These are phyloP conservation scores for Phaeophleospora eucalypticola DNA, from an alignment of 2,329 filamentous ascomycete genomes.

Conservation along the genomic window DNA sequence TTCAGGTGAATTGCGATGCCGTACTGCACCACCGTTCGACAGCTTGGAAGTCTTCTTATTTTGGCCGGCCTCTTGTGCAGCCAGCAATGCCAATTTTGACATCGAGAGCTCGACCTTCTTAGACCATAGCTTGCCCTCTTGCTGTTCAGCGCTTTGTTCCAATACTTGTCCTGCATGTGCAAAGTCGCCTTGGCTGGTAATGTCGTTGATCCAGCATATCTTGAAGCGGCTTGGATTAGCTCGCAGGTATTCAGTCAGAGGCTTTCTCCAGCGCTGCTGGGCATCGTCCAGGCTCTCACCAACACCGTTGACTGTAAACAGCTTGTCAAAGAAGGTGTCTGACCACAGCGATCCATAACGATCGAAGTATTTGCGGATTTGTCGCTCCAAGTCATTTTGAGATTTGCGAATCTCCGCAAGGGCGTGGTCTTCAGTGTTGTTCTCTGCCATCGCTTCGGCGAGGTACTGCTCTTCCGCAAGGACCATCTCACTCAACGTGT, in stretches of 20 bases:
- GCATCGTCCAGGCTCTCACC: constrained; percentile 64
- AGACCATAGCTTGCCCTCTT: constrained; percentile 80
- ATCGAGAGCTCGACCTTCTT: constrained; percentile 91
- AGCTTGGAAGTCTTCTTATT: neutral
- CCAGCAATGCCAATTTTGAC: constrained; percentile 71
- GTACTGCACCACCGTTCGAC: constrained; percentile 6
- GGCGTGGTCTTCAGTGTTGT: constrained; percentile 7
- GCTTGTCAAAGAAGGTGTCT: constrained; percentile 73
- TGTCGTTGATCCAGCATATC: constrained; percentile 92
- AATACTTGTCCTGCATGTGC: constrained; percentile 68
- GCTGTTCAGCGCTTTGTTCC: constrained; percentile 62
- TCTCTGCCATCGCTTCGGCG: constrained; percentile 30
- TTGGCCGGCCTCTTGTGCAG: constrained; percentile 47
- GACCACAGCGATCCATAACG: constrained; percentile 64
- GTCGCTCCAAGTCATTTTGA: constrained; percentile 39
- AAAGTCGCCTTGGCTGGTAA: constrained; percentile 71
- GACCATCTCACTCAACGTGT: constrained; percentile 54
- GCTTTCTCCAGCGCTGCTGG: constrained; percentile 60
- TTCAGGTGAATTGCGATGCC: constrained; percentile 1
- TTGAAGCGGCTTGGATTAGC: constrained; percentile 68
- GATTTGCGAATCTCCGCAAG: constrained; percentile 31
- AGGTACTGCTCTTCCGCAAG: constrained; percentile 43
- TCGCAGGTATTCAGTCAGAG: constrained; percentile 74
- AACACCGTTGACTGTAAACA: constrained; percentile 58
- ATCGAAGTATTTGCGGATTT: constrained; percentile 54